Base-by-base conservation (phyloP, 2,329 filamentous ascomycete species). In the Elsinoe perseae region DNA sequence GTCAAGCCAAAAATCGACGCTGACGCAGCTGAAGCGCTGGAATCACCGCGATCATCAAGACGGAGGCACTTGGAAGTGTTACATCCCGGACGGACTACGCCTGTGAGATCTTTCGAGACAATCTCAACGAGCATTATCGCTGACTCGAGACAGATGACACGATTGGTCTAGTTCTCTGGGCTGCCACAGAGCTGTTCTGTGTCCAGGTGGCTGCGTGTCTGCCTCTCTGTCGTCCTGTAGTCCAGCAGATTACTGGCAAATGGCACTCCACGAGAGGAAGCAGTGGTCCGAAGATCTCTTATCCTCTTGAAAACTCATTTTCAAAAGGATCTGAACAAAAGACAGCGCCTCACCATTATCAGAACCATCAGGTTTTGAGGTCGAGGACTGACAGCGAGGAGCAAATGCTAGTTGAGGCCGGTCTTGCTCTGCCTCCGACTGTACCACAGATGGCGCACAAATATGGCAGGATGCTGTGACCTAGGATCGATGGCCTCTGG, bases 11-110 rank as follows among this genome's bases (percentile, higher is more conserved):
- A 3, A 21, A 6, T 42, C n/a, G 18, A 32, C 16, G 23, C 7
- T 36, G 42, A 25, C 57, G 43, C n/a, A 56, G 14, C 8, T 2
- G 5, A n/a, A 64, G 63, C 30, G 67, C 66, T 4, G 67, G 67
- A 10, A 61, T 65, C n/a, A 68, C 65, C 56, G 64, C 63, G 8
- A 58, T 68, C n/a, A 60, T 66, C 18, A 66, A 66, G 28, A 68
- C 67, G 8, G 62, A 65, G 23, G 62, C 67, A 36, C 59, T 69
- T 2, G 62, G 65, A 53, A 57, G 63, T 2, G 61, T 68, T n/a
- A 62, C 63, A 9, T 65, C 64, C 6, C 50, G 62, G 14, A 56
- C 61, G 16, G 67, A 68, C 59, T 69, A 69, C 50, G 65, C 67
- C 28, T 65, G 59, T 58, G 43, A 44, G 23, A 43, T 18, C 9